Evolutionary conservation across 345 rosid genomes (phyloP), one percentile per base, ranked within the genome.

Genomic region (Rhodomyrtus tomentosa): DNA sequence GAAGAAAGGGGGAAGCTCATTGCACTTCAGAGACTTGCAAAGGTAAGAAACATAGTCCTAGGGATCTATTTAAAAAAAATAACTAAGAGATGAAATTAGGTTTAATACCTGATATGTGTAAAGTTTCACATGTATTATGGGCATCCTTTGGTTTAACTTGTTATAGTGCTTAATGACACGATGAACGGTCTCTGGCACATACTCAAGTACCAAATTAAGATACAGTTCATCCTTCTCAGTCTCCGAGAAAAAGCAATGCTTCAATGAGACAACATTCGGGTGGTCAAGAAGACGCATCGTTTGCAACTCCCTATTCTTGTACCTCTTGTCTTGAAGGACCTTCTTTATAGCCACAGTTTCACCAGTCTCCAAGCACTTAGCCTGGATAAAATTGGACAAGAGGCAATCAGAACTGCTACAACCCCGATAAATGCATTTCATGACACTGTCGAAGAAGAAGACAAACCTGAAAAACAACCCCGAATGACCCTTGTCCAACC

Each of bases 281-380:
- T 97, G 99, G 90, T 97, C 99, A 87, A 97, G 95, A 83, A 95
- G 94, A 80, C 99, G 98, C 99, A 97, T 95, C 72, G 98, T 95
- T 88, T 97, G 99, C 88, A 97, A 90, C 88, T 97, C 99, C 62
- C 99, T 95, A 87, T 97, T 97, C 94, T 97, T 97, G 88, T 95
- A 97, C 90, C 99, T 92, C 90, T 93, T 92, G 87, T 97, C 99
- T 89, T 97, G 99, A 86, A 97, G 89, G 81, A 97, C 99, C 91
- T 97, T 96, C 92, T 96, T 96, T 89, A 96, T 97, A 0, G 99
- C 99, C 82, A 96, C 98, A 58, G 98, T 93, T 89, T 97, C 99
- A 81, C 98, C 98, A 1, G 98, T 95, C 92, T 97, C 99, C 29
- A 97, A 91, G 89, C 99, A 97, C 87, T 92, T 95, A 9, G 99